Conservation (phyloP, 225 moss, liverwort and hornwort genomes). For the Polytrichum formosum region DNA sequence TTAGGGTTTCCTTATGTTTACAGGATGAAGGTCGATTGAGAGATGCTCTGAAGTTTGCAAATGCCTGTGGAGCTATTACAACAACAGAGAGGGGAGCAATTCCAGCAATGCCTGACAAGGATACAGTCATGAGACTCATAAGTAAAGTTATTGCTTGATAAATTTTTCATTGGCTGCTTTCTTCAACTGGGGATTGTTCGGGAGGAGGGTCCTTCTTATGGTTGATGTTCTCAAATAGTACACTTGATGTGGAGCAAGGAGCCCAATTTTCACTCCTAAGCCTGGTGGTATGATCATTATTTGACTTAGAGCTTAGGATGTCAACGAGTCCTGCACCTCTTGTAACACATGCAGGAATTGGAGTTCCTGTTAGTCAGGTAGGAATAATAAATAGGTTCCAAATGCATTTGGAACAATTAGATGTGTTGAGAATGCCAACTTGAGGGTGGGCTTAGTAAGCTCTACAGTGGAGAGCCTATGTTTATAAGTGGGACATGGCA, state of each 20-base stretch:
- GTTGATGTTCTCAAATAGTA: not conserved
- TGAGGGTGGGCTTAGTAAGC: not conserved
- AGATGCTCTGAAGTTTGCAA: constrained; percentile 47
- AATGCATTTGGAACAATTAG: not conserved
- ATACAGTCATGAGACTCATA: constrained; percentile 45
- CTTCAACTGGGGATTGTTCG: constrained; percentile 10
- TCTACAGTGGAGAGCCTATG: constrained; percentile 13
- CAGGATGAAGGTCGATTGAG: constrained; percentile 50
- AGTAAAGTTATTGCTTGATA: constrained; percentile 46
- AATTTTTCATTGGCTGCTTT: not conserved
- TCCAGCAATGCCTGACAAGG: constrained; percentile 59
- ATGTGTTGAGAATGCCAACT: constrained; percentile 11
- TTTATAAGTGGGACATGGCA: constrained; percentile 6
- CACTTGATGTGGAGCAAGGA: not conserved
- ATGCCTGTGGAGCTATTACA: constrained; percentile 62
- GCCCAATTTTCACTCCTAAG: not conserved
- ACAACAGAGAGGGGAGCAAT: constrained; percentile 66
- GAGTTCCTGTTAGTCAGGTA: not conserved
- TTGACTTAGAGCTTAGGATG: not conserved
- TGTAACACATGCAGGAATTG: not conserved
- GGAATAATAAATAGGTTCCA: constrained; percentile 16
- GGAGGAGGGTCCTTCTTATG: not conserved
- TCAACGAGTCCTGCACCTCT: not conserved
- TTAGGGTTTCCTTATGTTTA: not conserved
- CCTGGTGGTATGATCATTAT: not conserved